phyloP scores from a whole-genome alignment of 2,329 filamentous ascomycete genomes.

The Trichoderma endophyticum region DNA sequence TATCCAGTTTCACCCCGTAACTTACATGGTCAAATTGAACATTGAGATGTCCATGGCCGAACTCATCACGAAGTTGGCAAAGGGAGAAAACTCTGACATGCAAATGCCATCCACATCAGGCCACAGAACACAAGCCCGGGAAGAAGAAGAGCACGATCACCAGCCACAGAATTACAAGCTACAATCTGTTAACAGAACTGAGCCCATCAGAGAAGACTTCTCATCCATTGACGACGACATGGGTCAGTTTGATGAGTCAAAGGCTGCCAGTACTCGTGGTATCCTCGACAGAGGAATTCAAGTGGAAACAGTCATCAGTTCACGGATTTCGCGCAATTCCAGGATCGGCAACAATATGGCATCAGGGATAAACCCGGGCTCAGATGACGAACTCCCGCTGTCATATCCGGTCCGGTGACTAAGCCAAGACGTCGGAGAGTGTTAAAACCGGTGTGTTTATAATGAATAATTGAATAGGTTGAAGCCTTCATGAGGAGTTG shows the following conservation, averaged over 20 bases:
- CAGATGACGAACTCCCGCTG: slow-evolving; percentile 2
- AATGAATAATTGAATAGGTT: neutral
- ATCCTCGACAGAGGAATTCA: neutral
- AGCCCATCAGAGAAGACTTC: neutral
- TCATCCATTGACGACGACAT: slow-evolving; percentile 9
- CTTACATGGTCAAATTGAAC: slow-evolving; percentile 51
- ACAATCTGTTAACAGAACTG: neutral
- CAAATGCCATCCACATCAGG: neutral
- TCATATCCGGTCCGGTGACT: slow-evolving; percentile 12
- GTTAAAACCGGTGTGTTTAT: neutral
- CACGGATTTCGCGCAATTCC: neutral
- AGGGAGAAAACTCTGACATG: neutral
- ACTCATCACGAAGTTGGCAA: slow-evolving; percentile 42
- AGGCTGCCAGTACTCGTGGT: neutral
- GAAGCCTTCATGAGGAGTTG: neutral
- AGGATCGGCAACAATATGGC: neutral
- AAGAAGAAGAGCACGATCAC: neutral
- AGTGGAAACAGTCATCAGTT: slow-evolving; percentile 5
- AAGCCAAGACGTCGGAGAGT: neutral
- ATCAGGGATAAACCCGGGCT: neutral
- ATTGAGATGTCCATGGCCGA: slow-evolving; percentile 53
- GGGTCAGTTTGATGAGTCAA: neutral
- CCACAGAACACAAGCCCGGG: neutral
- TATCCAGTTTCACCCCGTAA: slow-evolving; percentile 50
- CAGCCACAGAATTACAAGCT: neutral